Percentiles rank a stretch among this genome's conserved stretches.
Evolutionary conservation across 768 basidiomycete genomes (phyloP).

Genomic region (Myochromella boudieri): DNA sequence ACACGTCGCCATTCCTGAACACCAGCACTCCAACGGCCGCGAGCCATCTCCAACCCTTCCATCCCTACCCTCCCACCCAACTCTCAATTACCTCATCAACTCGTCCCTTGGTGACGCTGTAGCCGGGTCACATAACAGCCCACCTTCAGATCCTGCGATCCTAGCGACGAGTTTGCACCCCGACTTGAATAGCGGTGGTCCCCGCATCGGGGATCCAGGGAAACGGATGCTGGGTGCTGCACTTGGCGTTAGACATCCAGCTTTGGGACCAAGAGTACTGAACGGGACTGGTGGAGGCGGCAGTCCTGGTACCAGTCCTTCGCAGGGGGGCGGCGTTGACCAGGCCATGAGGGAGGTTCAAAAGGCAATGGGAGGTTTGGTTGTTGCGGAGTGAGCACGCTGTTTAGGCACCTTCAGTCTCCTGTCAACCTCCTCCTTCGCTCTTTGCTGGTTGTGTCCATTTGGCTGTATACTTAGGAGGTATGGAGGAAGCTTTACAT

Average conservation of each 20-base stretch:
- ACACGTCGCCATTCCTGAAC: conserved; percentile 56
- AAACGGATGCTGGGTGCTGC: conserved; percentile 89
- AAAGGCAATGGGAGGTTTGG: conserved; percentile 73
- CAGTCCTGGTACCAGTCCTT: conserved; percentile 37
- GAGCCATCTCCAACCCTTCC: conserved; percentile 85
- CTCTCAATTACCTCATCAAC: conserved; percentile 80
- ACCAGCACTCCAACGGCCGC: conserved; percentile 46
- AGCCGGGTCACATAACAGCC: conserved; percentile 34
- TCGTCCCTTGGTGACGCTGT: conserved; percentile 64
- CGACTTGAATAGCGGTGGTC: conserved; percentile 45
- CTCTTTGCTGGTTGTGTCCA: background rate
- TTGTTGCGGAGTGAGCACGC: conserved; percentile 65
- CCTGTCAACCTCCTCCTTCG: conserved; percentile 5
- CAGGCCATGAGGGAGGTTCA: conserved; percentile 67
- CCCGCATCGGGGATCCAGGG: conserved; percentile 84
- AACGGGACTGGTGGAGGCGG: conserved; percentile 35
- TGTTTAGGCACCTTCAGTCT: conserved; percentile 6
- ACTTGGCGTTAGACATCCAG: conserved; percentile 80
- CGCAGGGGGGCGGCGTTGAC: conserved; percentile 45
- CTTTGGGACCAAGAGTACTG: conserved; percentile 61
- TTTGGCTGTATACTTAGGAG: conserved; percentile 5
- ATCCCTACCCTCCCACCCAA: conserved; percentile 77
- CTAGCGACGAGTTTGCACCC: conserved; percentile 55
- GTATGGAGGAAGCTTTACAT: too few species aligned
- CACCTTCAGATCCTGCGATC: conserved; percentile 68